phyloP scores from a whole-genome alignment of 441 rosid genomes.

The Melastoma candidum region DNA sequence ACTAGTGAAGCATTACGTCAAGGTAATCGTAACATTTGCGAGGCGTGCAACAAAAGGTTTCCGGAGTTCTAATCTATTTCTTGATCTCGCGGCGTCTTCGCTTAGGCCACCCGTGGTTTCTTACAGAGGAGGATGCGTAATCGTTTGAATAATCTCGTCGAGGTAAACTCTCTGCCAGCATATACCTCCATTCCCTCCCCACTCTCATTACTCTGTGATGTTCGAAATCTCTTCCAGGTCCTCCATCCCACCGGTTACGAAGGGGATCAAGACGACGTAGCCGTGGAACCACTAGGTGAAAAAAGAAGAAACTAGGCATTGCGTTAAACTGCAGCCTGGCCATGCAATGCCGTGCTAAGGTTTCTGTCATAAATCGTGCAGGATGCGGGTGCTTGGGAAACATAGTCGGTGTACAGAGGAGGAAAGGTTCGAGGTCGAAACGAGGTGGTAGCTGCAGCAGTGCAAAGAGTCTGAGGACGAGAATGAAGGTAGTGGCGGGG shows the following conservation, averaged over 20 bases:
- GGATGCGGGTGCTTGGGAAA: slow-evolving; percentile 28
- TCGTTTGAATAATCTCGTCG: slow-evolving; percentile 56
- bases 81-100: slow-evolving; percentile 15
- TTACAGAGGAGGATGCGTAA: slow-evolving; percentile 77
- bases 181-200: neutral
- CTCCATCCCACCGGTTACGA: too few relatives aligned
- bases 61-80: neutral
- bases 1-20: slow-evolving; percentile 62
- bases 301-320: neutral
- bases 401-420: slow-evolving; percentile 26
- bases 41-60: slow-evolving; percentile 1
- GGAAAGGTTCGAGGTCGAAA: slow-evolving; percentile 26
- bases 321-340: neutral
- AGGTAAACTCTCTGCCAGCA: slow-evolving; percentile 33
- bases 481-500: slow-evolving; percentile 45
- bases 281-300: neutral
- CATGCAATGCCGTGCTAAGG: neutral
- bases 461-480: slow-evolving; percentile 24
- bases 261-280: too few relatives aligned
- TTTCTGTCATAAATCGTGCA: slow-evolving; percentile 20
- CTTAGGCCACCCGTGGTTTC: slow-evolving; percentile 69
- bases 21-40: slow-evolving; percentile 32
- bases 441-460: slow-evolving; percentile 23
- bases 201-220: slow-evolving; percentile 5
- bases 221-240: neutral